Conservation (phyloP, 2,329 filamentous ascomycete species). For the Sarocladium strictum region DNA sequence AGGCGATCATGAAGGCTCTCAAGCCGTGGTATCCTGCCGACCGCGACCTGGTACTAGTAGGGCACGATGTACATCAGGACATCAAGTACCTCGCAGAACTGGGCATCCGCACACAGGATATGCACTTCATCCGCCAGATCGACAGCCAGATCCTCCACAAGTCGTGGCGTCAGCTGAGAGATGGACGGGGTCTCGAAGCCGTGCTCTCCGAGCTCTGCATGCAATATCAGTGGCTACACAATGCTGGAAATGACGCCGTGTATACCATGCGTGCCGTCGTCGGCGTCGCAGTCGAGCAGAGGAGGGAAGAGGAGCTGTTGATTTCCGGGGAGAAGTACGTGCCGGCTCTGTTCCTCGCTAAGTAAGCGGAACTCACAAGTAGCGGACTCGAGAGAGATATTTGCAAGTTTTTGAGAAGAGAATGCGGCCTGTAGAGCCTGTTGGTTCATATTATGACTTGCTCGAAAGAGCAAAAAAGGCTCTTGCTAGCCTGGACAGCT, state of each 20-base stretch:
- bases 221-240: conserved; percentile 63
- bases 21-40: conserved; percentile 19
- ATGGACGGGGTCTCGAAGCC: conserved; percentile 49
- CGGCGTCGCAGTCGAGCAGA: conserved; percentile 26
- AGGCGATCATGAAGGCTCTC: conserved; percentile 31
- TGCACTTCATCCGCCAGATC: conserved; percentile 54
- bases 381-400: background rate
- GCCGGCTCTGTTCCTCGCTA: conserved; percentile 9
- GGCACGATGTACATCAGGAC: conserved; percentile 66
- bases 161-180: conserved; percentile 46
- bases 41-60: conserved; percentile 66
- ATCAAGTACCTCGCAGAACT: conserved; percentile 59
- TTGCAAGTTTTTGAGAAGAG: background rate
- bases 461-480: background rate
- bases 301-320: conserved; percentile 16
- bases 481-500: background rate
- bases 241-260: conserved; percentile 79
- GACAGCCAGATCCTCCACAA: conserved; percentile 73
- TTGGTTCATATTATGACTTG: background rate
- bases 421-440: background rate
- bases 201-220: conserved; percentile 63
- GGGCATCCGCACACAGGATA: conserved; percentile 53
- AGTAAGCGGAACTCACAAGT: background rate
- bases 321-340: conserved; percentile 13
- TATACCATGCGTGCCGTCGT: conserved; percentile 74